Evolutionary conservation across 1,284 basidiomycete genomes (phyloP).

Genomic region (Moniliophthora roreri): DNA sequence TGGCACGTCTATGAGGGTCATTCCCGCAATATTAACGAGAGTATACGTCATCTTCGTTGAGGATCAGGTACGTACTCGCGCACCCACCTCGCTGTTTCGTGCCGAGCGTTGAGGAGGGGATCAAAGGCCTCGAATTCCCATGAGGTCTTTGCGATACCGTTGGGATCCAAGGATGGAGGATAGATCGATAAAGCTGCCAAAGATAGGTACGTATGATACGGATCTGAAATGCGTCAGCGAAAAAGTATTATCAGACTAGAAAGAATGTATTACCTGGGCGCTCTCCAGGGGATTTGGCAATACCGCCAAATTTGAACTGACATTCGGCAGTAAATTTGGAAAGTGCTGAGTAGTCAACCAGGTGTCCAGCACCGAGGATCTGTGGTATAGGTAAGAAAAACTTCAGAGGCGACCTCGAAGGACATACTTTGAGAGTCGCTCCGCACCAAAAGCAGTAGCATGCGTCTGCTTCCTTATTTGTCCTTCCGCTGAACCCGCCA

Average conservation of each 20-base stretch:
- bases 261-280: constrained; percentile 55
- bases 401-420: constrained; percentile 3
- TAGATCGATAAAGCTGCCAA: constrained; percentile 78
- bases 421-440: constrained; percentile 67
- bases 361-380: constrained; percentile 61
- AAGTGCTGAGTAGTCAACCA: constrained; percentile 59
- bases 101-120: constrained; percentile 67
- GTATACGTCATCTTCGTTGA: no score
- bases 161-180: constrained; percentile 34
- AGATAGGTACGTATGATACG: constrained; percentile 89
- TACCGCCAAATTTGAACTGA: constrained; percentile 85
- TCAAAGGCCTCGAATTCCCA: constrained; percentile 66
- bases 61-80: constrained; percentile 40
- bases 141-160: constrained; percentile 29
- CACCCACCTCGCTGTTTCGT: constrained; percentile 66
- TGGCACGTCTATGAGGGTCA: no score
- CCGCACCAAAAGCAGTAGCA: constrained; percentile 97
- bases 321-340: constrained; percentile 67
- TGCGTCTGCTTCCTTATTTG: constrained; percentile 84
- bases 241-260: not conserved
- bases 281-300: constrained; percentile 79
- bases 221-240: constrained; percentile 68
- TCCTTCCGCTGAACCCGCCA: constrained; percentile 85
- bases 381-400: constrained; percentile 26
- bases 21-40: no score